phyloP scores from a whole-genome alignment of 2,329 filamentous ascomycete species.

The Emydomyces testavorans region DNA sequence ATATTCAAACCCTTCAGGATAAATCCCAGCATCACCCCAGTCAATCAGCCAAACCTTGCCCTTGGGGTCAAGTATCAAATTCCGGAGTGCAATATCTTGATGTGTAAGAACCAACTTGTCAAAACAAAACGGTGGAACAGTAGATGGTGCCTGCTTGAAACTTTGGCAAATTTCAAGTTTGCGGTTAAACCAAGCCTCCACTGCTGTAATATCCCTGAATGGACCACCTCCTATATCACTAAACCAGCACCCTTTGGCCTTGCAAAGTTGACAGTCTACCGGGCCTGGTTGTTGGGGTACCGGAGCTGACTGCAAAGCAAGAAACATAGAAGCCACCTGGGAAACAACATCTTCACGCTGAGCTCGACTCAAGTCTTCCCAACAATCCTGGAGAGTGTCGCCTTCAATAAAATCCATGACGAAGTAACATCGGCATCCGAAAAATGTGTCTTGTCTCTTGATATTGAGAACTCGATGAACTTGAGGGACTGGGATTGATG shows the following conservation, averaged over 20 bases:
- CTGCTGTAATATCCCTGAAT: conserved; percentile 11
- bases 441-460: conserved; percentile 12
- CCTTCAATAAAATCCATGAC: conserved; percentile 17
- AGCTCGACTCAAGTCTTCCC: conserved; percentile 12
- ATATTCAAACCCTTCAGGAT: conserved; percentile 17
- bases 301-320: conserved; percentile 13
- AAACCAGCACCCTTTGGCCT: conserved; percentile 14
- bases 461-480: conserved; percentile 15
- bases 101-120: conserved; percentile 14
- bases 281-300: conserved; percentile 15
- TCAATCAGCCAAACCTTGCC: conserved; percentile 17
- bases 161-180: conserved; percentile 16
- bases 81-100: conserved; percentile 12
- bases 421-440: conserved; percentile 15
- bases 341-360: conserved; percentile 15
- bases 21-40: conserved; percentile 18
- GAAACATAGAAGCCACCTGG: conserved; percentile 17
- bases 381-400: conserved; percentile 14
- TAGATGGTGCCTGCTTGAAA: conserved; percentile 15
- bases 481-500: conserved; percentile 13
- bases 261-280: conserved; percentile 13
- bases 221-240: conserved; percentile 16
- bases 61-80: conserved; percentile 13
- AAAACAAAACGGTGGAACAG: conserved; percentile 15
- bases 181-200: conserved; percentile 16